These are phyloP conservation scores for Colletotrichum liaoningense DNA, from an alignment of 2,329 filamentous ascomycete genomes.

Conservation along the genomic window DNA sequence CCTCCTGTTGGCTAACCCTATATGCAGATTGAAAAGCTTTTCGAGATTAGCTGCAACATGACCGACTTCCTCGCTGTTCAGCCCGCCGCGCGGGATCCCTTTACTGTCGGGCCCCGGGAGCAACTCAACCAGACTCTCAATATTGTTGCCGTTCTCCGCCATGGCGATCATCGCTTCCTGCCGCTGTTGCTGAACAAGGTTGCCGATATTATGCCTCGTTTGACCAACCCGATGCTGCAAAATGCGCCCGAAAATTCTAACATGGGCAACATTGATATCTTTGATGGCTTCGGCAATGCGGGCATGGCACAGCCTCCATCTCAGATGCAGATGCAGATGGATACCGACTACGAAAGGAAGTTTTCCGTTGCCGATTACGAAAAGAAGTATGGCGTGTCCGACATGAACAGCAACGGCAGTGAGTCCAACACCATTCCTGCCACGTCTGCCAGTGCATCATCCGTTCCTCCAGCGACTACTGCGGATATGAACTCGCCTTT, in stretches of 20 bases:
- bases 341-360: slow-evolving; percentile 61
- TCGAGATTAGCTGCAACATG: slow-evolving; percentile 80
- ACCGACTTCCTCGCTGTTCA: slow-evolving; percentile 78
- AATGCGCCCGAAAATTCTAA: slow-evolving; percentile 66
- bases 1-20: background rate
- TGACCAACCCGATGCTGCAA: slow-evolving; percentile 70
- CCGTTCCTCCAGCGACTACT: slow-evolving; percentile 37
- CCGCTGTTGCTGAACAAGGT: slow-evolving; percentile 83
- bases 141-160: slow-evolving; percentile 77
- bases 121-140: slow-evolving; percentile 77
- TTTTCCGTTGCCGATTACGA: slow-evolving; percentile 57
- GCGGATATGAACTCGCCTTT: slow-evolving; percentile 63
- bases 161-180: slow-evolving; percentile 80
- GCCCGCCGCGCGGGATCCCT: slow-evolving; percentile 69
- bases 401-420: slow-evolving; percentile 47
- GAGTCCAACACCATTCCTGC: slow-evolving; percentile 50
- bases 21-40: slow-evolving; percentile 78
- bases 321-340: slow-evolving; percentile 56
- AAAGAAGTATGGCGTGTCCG: slow-evolving; percentile 51
- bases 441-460: slow-evolving; percentile 39
- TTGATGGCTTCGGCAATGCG: slow-evolving; percentile 73
- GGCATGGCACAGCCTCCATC: slow-evolving; percentile 67
- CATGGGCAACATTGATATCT: slow-evolving; percentile 69
- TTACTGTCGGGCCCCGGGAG: slow-evolving; percentile 76
- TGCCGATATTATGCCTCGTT: slow-evolving; percentile 74